Percentiles rank a stretch among this genome's conserved stretches.
Evolutionary conservation across 345 rosid species (phyloP).

Genomic region (Populus simonii): DNA sequence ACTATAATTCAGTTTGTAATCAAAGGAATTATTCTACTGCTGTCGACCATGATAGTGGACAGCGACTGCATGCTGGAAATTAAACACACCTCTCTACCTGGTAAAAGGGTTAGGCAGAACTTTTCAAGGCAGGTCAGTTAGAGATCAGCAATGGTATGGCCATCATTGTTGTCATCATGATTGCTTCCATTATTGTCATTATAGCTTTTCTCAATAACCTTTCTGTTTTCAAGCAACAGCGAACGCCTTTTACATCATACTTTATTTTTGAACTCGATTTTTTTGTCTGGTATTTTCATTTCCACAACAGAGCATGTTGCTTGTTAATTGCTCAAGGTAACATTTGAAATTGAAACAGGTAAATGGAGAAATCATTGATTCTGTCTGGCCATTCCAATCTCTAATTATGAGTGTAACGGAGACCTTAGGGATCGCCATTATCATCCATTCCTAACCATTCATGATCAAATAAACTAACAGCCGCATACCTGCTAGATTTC

Average conservation of each 20-base stretch:
- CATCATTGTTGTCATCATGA: constrained; percentile 28
- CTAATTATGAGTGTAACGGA: neutral
- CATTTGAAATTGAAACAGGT: neutral
- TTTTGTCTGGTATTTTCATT: neutral
- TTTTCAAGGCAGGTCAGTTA: constrained; percentile 6
- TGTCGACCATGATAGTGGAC: constrained; percentile 1
- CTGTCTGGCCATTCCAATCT: neutral
- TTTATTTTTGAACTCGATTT: neutral
- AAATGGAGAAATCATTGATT: neutral
- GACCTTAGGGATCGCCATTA: neutral
- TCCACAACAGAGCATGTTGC: neutral
- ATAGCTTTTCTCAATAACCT: constrained; percentile 19
- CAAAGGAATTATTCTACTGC: neutral
- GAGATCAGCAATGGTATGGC: neutral
- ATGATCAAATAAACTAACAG: neutral
- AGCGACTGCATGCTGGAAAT: constrained; percentile 17
- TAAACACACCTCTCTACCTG: neutral
- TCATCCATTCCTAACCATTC: neutral
- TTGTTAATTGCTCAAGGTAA: neutral
- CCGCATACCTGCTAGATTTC: neutral
- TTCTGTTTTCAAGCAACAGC: constrained; percentile 22
- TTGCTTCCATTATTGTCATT: constrained; percentile 23
- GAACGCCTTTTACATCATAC: neutral
- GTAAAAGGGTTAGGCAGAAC: neutral
- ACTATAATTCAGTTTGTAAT: constrained; percentile 1